Conservation (phyloP, 345 rosid genomes). For the Orychophragmus violaceus region DNA sequence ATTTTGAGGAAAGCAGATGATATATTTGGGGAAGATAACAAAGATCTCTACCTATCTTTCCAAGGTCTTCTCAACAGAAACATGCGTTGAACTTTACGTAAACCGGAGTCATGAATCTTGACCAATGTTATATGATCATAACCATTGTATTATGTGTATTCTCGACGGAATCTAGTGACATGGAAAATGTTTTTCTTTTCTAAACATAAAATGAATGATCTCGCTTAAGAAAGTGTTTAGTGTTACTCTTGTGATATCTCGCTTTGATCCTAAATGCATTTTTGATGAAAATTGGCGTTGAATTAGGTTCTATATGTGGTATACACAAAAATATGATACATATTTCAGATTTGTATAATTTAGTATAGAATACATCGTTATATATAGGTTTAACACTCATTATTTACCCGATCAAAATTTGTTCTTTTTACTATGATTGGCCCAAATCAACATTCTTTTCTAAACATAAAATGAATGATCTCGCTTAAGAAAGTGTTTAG, state of each 20-base stretch:
- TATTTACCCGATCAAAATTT: no score
- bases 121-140: background rate
- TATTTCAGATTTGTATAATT: no score
- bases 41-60: constrained; percentile 73
- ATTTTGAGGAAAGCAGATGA: constrained; percentile 91
- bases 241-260: no score
- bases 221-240: background rate
- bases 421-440: no score
- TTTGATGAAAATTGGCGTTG: background rate
- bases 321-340: background rate
- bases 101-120: background rate
- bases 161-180: background rate
- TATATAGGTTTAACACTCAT: no score
- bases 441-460: no score
- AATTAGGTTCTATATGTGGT: background rate
- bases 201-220: background rate
- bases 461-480: background rate
- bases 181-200: background rate
- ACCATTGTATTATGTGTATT: constrained; percentile 14
- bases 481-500: background rate
- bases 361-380: no score
- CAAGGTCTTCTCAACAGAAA: constrained; percentile 80
- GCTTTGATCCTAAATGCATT: background rate
- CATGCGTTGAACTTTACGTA: constrained; percentile 32
- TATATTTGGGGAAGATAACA: constrained; percentile 83